Percentiles rank a stretch among this genome's conserved stretches.
phyloP scores from a whole-genome alignment of 345 rosid genomes.

The Pugionium dolabratum region DNA sequence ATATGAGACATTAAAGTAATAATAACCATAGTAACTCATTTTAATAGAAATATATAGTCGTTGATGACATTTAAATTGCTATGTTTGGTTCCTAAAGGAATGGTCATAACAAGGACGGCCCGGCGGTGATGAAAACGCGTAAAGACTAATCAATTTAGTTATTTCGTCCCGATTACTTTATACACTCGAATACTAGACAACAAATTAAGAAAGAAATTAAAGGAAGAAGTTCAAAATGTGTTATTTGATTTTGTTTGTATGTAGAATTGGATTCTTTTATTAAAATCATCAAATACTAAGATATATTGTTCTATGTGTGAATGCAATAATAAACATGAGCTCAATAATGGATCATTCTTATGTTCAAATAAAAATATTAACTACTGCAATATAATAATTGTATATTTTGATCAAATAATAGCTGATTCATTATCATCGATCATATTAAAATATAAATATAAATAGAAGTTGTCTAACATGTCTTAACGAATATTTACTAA shows the following conservation, averaged over 20 bases:
- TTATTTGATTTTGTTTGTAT: neutral
- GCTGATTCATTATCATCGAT: conserved; percentile 19
- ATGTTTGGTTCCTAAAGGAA: conserved; percentile 14
- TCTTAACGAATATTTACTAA: conserved; percentile 28
- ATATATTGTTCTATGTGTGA: conserved; percentile 32
- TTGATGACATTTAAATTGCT: too few species aligned
- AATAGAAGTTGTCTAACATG: conserved; percentile 37
- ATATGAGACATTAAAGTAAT: too few species aligned
- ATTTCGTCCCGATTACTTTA: neutral
- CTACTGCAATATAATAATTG: neutral
- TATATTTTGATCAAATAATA: conserved; percentile 18
- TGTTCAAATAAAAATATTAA: conserved; percentile 15
- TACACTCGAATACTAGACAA: conserved; percentile 11
- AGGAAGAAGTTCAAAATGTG: neutral
- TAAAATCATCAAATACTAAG: conserved; percentile 18
- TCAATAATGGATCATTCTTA: conserved; percentile 31
- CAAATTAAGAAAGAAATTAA: neutral
- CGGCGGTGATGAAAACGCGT: conserved; percentile 46
- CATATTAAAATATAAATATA: conserved; percentile 4
- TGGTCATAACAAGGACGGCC: conserved; percentile 38
- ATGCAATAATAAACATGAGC: conserved; percentile 15
- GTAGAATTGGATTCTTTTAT: conserved; percentile 1
- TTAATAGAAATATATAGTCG: too few species aligned
- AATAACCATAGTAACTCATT: neutral
- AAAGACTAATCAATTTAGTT: conserved; percentile 28